Evolutionary conservation across 176 grass and related monocot species (phyloP).

Genomic region (Phoenix dactylifera): DNA sequence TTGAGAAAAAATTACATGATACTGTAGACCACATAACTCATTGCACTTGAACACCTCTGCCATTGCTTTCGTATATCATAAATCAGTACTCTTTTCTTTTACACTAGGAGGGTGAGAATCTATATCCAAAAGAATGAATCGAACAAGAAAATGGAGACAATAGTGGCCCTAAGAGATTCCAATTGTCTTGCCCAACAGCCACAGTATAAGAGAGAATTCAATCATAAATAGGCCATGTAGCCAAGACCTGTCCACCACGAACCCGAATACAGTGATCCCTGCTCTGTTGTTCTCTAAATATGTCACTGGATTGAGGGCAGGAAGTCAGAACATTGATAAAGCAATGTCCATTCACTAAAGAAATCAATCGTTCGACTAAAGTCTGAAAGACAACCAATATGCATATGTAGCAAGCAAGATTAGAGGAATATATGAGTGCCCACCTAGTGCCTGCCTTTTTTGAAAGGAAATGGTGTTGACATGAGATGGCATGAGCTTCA

Average conservation of each 20-base stretch:
- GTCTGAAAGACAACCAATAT: not conserved
- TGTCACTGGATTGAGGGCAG: slow-evolving; percentile 53
- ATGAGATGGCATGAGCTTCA: slow-evolving; percentile 24
- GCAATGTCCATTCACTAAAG: not conserved
- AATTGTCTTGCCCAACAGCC: slow-evolving; percentile 87
- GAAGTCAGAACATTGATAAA: no score
- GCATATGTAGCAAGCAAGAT: not conserved
- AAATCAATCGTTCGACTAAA: not conserved
- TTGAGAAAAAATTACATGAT: no score
- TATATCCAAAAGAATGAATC: no score
- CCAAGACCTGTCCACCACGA: slow-evolving; percentile 78
- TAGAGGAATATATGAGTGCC: not conserved
- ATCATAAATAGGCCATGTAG: slow-evolving; percentile 86
- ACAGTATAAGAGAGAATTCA: slow-evolving; percentile 72
- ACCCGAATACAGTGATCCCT: slow-evolving; percentile 74
- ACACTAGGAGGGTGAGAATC: no score
- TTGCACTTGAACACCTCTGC: no score
- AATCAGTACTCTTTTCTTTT: no score
- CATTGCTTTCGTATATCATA: no score
- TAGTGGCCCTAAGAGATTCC: slow-evolving; percentile 17
- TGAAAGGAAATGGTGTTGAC: slow-evolving; percentile 56
- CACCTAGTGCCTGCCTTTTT: slow-evolving; percentile 87
- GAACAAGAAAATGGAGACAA: no score
- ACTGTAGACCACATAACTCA: no score
- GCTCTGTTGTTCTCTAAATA: slow-evolving; percentile 93